phyloP scores from a whole-genome alignment of 805 yeast species.

The Myxozyma kluyveri region DNA sequence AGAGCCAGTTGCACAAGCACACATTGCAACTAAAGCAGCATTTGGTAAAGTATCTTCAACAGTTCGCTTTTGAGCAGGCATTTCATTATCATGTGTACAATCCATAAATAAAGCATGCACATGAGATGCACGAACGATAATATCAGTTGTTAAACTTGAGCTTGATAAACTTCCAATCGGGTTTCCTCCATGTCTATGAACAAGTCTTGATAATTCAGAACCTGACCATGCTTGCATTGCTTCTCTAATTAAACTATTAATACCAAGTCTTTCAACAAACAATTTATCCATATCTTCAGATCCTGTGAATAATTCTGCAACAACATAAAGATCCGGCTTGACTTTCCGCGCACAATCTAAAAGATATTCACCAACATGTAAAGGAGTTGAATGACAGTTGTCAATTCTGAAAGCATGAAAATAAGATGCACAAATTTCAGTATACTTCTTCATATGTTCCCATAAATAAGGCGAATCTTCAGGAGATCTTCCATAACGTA shows the following conservation, averaged over 20 bases:
- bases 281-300: slow-evolving; percentile 86
- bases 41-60: slow-evolving; percentile 92
- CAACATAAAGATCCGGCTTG: slow-evolving; percentile 84
- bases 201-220: slow-evolving; percentile 76
- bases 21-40: slow-evolving; percentile 90
- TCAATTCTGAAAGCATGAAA: slow-evolving; percentile 91
- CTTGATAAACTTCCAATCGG: slow-evolving; percentile 83
- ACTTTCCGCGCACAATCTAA: slow-evolving; percentile 82
- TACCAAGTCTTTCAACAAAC: slow-evolving; percentile 86
- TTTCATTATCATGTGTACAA: slow-evolving; percentile 94
- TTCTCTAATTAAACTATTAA: slow-evolving; percentile 85
- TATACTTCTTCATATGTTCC: slow-evolving; percentile 80
- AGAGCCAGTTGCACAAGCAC: slow-evolving; percentile 91
- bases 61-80: slow-evolving; percentile 83
- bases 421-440: slow-evolving; percentile 63
- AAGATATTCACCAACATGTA: slow-evolving; percentile 87
- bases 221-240: slow-evolving; percentile 97
- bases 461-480: slow-evolving; percentile 87
- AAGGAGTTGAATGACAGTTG: slow-evolving; percentile 93
- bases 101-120: slow-evolving; percentile 97
- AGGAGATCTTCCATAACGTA: slow-evolving; percentile 75
- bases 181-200: slow-evolving; percentile 90
- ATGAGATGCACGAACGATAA: slow-evolving; percentile 60
- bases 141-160: slow-evolving; percentile 41
- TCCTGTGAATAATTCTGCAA: slow-evolving; percentile 92